These are phyloP conservation scores for Phaeosphaeria sp. DNA, from an alignment of 2,329 filamentous ascomycete genomes.

Conservation along the genomic window DNA sequence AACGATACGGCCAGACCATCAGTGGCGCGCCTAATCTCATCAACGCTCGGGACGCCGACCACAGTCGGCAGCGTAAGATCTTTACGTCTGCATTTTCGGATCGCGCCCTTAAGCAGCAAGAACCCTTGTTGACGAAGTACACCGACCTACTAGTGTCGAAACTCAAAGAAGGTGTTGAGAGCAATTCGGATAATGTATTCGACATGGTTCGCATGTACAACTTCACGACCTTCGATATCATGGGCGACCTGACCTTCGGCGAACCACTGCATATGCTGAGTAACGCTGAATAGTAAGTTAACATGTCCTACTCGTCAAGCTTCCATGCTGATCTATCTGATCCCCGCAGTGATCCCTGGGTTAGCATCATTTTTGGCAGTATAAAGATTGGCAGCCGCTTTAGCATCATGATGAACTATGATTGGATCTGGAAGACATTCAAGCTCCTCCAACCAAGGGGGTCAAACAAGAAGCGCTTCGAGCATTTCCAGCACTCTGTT, in stretches of 20 bases:
- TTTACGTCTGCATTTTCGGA: slow-evolving; percentile 53
- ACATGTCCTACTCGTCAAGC: background rate
- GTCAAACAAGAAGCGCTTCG: slow-evolving; percentile 15
- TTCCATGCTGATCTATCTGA: background rate
- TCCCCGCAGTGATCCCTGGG: slow-evolving; percentile 33
- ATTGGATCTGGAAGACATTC: slow-evolving; percentile 12
- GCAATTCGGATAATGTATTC: slow-evolving; percentile 39
- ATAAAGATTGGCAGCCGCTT: slow-evolving; percentile 18
- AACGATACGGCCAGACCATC: slow-evolving; percentile 26
- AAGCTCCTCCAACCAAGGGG: slow-evolving; percentile 5
- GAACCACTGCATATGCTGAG: slow-evolving; percentile 40
- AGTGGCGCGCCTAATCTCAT: slow-evolving; percentile 41
- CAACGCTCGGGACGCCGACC: slow-evolving; percentile 40
- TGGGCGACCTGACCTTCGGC: slow-evolving; percentile 43
- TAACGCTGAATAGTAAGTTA: slow-evolving; percentile 17
- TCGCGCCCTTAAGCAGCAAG: slow-evolving; percentile 50
- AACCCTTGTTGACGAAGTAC: slow-evolving; percentile 50
- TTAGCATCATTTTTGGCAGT: slow-evolving; percentile 32
- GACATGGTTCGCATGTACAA: slow-evolving; percentile 43
- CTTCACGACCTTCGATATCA: slow-evolving; percentile 42
- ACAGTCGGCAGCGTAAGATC: slow-evolving; percentile 48
- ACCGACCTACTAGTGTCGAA: slow-evolving; percentile 49
- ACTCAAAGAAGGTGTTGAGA: slow-evolving; percentile 40
- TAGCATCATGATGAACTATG: slow-evolving; percentile 16
- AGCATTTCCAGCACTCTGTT: slow-evolving; percentile 27